Evolutionary conservation across 257 asterid genomes (phyloP).

Genomic region (Voacanga thouarsii): DNA sequence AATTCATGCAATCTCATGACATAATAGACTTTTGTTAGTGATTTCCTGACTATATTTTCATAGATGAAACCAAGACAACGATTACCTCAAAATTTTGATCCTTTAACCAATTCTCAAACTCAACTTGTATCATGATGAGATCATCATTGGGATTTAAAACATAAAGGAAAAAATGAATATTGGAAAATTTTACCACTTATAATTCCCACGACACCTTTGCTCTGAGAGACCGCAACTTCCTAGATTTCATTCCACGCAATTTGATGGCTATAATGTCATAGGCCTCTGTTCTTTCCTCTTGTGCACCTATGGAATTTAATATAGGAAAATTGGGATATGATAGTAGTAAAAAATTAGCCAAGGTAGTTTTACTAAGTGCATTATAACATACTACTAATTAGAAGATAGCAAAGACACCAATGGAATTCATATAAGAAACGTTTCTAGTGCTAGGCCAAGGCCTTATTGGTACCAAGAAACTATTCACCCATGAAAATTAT

Average conservation of each 20-base stretch:
- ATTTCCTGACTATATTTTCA: not conserved
- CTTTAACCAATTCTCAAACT: conserved; percentile 84
- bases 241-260: conserved; percentile 81
- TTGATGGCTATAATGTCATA: conserved; percentile 90
- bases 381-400: too few relatives aligned
- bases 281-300: conserved; percentile 94
- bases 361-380: too few relatives aligned
- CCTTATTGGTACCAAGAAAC: not conserved
- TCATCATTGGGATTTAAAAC: conserved; percentile 92
- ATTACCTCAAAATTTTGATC: conserved; percentile 78
- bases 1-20: not conserved
- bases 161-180: conserved; percentile 81
- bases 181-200: too few relatives aligned
- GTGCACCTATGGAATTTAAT: conserved; percentile 48
- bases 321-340: not conserved
- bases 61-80: conserved; percentile 15
- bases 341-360: too few relatives aligned
- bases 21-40: not conserved
- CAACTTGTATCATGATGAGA: conserved; percentile 65
- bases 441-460: too few relatives aligned
- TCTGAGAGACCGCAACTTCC: too few relatives aligned
- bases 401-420: too few relatives aligned
- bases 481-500: too few relatives aligned
- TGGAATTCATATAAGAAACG: too few relatives aligned
- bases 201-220: too few relatives aligned